These are phyloP conservation scores for Datisca glomerata DNA, from an alignment of 306 rosid genomes.

Conservation along the genomic window DNA sequence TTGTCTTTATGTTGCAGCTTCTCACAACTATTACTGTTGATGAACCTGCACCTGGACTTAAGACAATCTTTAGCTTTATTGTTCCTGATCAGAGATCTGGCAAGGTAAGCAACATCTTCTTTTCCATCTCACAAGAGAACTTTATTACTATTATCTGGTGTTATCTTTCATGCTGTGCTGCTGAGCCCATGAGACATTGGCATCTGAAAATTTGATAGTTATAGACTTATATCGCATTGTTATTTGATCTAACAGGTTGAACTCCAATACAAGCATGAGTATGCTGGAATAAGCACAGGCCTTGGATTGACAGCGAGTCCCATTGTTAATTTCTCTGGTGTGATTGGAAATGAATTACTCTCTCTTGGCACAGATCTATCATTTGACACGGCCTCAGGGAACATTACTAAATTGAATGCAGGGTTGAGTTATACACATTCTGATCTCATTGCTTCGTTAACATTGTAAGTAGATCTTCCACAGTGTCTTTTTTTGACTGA, in stretches of 20 bases:
- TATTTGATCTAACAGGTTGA: constrained; percentile 43
- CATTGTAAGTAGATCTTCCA: constrained; percentile 40
- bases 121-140: no score
- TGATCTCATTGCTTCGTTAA: constrained; percentile 72
- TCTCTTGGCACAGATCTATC: constrained; percentile 76
- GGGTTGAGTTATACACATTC: constrained; percentile 66
- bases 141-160: no score
- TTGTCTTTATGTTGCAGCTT: constrained; percentile 31
- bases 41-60: constrained; percentile 87
- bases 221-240: background rate
- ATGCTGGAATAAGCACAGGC: constrained; percentile 85
- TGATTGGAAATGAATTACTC: constrained; percentile 52
- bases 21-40: constrained; percentile 76
- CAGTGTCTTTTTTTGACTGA: no score
- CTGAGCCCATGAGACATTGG: background rate
- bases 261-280: constrained; percentile 81
- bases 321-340: constrained; percentile 74
- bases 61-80: constrained; percentile 71
- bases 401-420: constrained; percentile 61
- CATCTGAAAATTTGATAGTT: no score
- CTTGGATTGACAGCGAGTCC: constrained; percentile 90
- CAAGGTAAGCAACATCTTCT: constrained; percentile 37
- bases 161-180: no score
- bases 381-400: constrained; percentile 80
- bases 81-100: constrained; percentile 89